Evolutionary conservation across 2,329 filamentous ascomycete genomes (phyloP).

Genomic region (Penicillium carneum): DNA sequence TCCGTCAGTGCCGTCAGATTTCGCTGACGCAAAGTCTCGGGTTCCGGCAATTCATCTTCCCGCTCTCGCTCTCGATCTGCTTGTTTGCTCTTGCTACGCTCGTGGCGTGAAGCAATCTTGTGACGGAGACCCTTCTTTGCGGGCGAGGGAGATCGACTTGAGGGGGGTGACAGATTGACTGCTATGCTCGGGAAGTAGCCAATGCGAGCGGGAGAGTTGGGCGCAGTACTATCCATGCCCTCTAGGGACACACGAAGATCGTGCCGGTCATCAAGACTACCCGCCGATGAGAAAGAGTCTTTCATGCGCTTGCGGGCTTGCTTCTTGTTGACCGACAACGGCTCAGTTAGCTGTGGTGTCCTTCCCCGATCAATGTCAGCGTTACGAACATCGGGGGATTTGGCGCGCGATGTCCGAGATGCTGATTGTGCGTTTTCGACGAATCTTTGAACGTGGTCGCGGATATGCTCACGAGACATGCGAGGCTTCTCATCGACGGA

Average conservation of each 20-base stretch:
- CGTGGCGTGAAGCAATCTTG: constrained; percentile 52
- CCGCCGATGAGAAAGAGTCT: constrained; percentile 61
- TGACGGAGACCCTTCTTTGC: constrained; percentile 61
- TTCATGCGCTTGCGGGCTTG: constrained; percentile 57
- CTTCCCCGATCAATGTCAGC: constrained; percentile 9
- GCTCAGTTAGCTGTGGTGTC: constrained; percentile 16
- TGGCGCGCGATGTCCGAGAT: constrained; percentile 19
- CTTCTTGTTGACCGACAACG: constrained; percentile 20
- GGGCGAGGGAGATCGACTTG: constrained; percentile 70
- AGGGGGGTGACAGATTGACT: constrained; percentile 68
- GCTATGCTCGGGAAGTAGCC: constrained; percentile 66
- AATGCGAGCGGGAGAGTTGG: constrained; percentile 48
- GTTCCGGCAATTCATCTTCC: constrained; percentile 33
- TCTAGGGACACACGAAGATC: constrained; percentile 51
- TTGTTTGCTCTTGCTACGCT: constrained; percentile 49
- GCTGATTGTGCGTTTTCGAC: constrained; percentile 16
- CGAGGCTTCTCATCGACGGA: constrained; percentile 22
- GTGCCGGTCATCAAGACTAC: constrained; percentile 49
- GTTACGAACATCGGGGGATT: constrained; percentile 10
- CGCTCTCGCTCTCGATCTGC: constrained; percentile 41
- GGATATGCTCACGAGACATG: constrained; percentile 14
- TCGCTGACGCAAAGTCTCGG: constrained; percentile 29
- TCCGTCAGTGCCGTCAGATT: constrained; percentile 26
- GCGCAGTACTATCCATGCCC: constrained; percentile 55
- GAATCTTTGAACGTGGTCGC: constrained; percentile 20